A percentile compares a stretch with the other conserved stretches of the same genome.
Evolutionary conservation across 257 asterid genomes (phyloP).

Genomic region (Salvia miltiorrhiza): DNA sequence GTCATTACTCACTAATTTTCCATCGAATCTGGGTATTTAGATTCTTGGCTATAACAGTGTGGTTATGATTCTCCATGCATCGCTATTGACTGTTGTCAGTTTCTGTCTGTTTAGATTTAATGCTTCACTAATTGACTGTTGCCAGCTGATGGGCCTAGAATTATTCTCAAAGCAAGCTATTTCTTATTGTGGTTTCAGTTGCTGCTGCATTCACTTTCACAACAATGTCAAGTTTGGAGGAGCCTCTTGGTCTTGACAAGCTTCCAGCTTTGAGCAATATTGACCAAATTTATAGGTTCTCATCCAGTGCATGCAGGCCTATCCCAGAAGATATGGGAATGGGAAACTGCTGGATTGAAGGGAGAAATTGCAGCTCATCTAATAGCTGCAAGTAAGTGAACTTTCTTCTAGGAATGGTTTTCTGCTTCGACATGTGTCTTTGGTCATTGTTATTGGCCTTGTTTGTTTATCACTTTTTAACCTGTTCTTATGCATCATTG

Average conservation of each 20-base stretch:
- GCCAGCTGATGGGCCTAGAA: slow-evolving; percentile 9
- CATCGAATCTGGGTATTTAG: slow-evolving; percentile 5
- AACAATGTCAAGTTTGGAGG: slow-evolving; percentile 94
- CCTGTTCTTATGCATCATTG: not conserved
- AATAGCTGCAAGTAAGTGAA: slow-evolving; percentile 69
- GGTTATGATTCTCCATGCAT: slow-evolving; percentile 4
- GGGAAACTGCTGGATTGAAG: slow-evolving; percentile 83
- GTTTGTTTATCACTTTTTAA: not conserved
- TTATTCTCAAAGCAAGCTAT: slow-evolving; percentile 10
- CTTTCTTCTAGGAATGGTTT: slow-evolving; percentile 7
- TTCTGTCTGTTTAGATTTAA: not conserved
- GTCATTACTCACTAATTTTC: not conserved
- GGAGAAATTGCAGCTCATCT: slow-evolving; percentile 88
- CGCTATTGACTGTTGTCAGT: slow-evolving; percentile 16
- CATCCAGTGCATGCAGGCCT: slow-evolving; percentile 84
- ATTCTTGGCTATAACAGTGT: not conserved
- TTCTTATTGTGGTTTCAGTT: slow-evolving; percentile 23
- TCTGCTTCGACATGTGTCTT: not conserved
- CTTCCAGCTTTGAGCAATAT: slow-evolving; percentile 78
- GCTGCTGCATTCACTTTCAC: slow-evolving; percentile 28
- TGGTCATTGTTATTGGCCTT: not conserved
- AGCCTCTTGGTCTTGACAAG: slow-evolving; percentile 88
- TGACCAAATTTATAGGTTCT: slow-evolving; percentile 54
- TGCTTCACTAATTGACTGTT: slow-evolving; percentile 19
- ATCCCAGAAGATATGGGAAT: slow-evolving; percentile 58